phyloP scores from a whole-genome alignment of 2,329 filamentous ascomycete species.

The Rutstroemia sydowiana region DNA sequence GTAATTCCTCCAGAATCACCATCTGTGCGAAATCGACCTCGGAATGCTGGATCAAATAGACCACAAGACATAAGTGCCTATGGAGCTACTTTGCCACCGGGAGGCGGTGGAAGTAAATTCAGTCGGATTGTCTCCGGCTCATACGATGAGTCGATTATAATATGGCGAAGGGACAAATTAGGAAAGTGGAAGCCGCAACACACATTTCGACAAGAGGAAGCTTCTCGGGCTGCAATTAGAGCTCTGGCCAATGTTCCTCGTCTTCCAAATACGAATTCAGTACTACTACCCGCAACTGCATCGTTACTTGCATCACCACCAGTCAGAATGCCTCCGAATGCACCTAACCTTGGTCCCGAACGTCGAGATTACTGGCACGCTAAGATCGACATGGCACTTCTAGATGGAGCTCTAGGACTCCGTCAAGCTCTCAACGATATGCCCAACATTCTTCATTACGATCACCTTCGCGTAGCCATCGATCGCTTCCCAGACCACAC shows the following conservation, averaged over 20 bases:
- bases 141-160: constrained; percentile 91
- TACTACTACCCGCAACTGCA: not conserved
- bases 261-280: not conserved
- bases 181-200: constrained; percentile 79
- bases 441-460: constrained; percentile 20
- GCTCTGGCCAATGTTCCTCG: not conserved
- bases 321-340: not conserved
- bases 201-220: constrained; percentile 67
- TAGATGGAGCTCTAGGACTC: constrained; percentile 41
- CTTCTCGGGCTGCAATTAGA: constrained; percentile 41
- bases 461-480: constrained; percentile 16
- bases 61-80: constrained; percentile 72
- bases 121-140: constrained; percentile 95
- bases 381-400: constrained; percentile 47
- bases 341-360: constrained; percentile 28
- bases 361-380: constrained; percentile 36
- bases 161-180: constrained; percentile 82
- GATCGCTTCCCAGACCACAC: constrained; percentile 9
- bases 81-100: constrained; percentile 81
- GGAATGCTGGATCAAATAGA: constrained; percentile 59
- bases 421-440: constrained; percentile 19
- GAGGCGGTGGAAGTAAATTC: constrained; percentile 81
- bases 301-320: not conserved
- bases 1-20: constrained; percentile 29
- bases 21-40: constrained; percentile 32